Evolutionary conservation across 352 stramenopile genomes (phyloP).

Genomic region (Blastocystis sp.): DNA sequence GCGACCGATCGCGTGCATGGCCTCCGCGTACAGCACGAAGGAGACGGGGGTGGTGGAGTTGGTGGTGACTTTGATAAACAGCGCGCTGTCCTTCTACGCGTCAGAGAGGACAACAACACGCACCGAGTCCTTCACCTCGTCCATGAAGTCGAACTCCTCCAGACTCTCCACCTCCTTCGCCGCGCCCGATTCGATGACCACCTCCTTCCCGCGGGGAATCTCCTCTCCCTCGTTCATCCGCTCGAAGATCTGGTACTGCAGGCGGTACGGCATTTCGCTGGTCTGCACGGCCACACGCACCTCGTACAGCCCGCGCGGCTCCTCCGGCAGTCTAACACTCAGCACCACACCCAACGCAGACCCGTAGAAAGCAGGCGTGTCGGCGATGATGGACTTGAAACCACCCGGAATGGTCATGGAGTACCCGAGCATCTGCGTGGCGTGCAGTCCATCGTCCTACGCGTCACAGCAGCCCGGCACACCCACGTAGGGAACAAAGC

Average conservation of each 20-base stretch:
- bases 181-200: background rate
- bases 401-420: conserved; percentile 61
- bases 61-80: conserved; percentile 46
- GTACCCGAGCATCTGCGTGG: conserved; percentile 46
- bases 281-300: conserved; percentile 25
- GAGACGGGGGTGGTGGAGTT: conserved; percentile 54
- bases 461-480: background rate
- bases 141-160: conserved; percentile 31
- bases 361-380: background rate
- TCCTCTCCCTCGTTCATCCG: background rate
- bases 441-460: conserved; percentile 51
- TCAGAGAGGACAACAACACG: background rate
- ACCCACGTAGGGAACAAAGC: background rate
- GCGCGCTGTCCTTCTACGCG: background rate
- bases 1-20: conserved; percentile 62
- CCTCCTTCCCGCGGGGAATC: background rate
- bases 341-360: background rate
- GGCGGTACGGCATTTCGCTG: background rate
- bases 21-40: conserved; percentile 61
- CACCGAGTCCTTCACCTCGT: background rate
- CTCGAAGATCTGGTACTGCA: conserved; percentile 22
- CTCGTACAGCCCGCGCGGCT: conserved; percentile 61
- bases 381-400: conserved; percentile 43
- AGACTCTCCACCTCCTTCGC: conserved; percentile 22
- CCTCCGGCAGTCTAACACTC: background rate